Conservation (phyloP, 2,329 filamentous ascomycete species). For the Diaporthe humulicola region DNA sequence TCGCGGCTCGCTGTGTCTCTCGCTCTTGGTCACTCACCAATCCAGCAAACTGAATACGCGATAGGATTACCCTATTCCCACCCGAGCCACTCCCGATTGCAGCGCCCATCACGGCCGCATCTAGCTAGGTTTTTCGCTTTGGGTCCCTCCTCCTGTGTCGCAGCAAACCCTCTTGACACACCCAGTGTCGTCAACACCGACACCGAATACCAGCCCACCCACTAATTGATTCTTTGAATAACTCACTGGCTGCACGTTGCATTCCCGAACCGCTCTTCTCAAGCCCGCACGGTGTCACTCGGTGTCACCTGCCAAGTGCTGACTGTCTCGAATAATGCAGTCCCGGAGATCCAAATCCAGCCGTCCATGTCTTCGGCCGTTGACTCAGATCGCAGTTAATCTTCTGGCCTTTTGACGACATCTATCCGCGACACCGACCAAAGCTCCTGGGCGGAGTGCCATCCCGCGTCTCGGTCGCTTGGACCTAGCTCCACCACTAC, state of each 20-base stretch:
- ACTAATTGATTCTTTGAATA: neutral
- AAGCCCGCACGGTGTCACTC: constrained; percentile 12
- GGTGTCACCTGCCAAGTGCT: constrained; percentile 30
- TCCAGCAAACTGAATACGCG: constrained; percentile 36
- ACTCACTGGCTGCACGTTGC: constrained; percentile 6
- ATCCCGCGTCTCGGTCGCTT: constrained; percentile 34
- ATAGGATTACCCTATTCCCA: constrained; percentile 33
- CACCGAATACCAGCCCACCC: constrained; percentile 2
- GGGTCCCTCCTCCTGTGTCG: constrained; percentile 5
- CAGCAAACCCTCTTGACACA: constrained; percentile 22
- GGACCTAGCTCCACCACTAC: constrained; percentile 28
- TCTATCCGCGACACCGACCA: constrained; percentile 22
- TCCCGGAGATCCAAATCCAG: constrained; percentile 16
- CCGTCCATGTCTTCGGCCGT: constrained; percentile 15
- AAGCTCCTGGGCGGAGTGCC: constrained; percentile 25
- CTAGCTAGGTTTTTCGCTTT: neutral
- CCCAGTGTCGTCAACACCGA: constrained; percentile 23
- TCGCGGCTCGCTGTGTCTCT: constrained; percentile 30
- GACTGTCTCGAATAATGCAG: neutral
- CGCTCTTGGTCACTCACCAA: constrained; percentile 33
- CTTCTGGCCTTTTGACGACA: constrained; percentile 24
- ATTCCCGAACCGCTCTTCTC: constrained; percentile 19
- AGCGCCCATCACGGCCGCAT: constrained; percentile 29
- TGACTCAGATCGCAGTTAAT: constrained; percentile 20
- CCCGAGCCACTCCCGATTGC: constrained; percentile 30